Conservation (phyloP, 1,284 basidiomycete genomes). For the Moniliella sp. region DNA sequence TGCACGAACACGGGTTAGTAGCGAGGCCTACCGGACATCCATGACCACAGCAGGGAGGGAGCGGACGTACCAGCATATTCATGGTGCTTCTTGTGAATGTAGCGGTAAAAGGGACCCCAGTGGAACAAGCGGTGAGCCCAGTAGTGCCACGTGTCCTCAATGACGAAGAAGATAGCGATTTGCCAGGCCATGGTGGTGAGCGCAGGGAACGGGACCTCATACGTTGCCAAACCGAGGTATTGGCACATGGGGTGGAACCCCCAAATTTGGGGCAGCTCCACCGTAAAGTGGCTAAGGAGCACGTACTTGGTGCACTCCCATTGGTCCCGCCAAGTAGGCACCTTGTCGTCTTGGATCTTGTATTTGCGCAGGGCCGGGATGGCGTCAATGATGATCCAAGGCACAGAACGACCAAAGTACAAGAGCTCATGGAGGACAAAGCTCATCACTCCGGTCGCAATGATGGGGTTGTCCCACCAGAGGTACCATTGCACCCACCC, state of each 20-base stretch:
- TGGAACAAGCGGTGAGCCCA: constrained; percentile 68
- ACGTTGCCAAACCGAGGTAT: constrained; percentile 67
- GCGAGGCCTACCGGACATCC: too few species aligned
- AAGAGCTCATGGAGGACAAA: constrained; percentile 84
- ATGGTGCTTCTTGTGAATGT: constrained; percentile 85
- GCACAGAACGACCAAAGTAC: constrained; percentile 84
- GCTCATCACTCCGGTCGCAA: constrained; percentile 82
- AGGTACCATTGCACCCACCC: constrained; percentile 36
- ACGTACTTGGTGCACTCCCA: constrained; percentile 93
- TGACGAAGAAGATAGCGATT: constrained; percentile 73
- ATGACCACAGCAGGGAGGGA: too few species aligned
- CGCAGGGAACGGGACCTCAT: constrained; percentile 69
- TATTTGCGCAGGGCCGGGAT: constrained; percentile 81
- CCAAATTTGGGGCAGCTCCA: constrained; percentile 89
- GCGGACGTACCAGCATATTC: too few species aligned
- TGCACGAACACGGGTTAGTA: too few species aligned
- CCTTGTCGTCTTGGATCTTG: constrained; percentile 65
- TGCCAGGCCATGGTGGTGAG: constrained; percentile 42
- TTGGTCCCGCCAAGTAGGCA: constrained; percentile 60
- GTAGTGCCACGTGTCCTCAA: constrained; percentile 77
- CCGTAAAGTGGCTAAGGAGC: constrained; percentile 80
- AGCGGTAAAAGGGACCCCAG: constrained; percentile 73
- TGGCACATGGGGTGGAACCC: constrained; percentile 85
- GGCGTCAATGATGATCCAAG: constrained; percentile 84
- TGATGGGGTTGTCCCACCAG: constrained; percentile 51